Conservation (phyloP, 805 yeast species). For the Barnettozyma sucrosica region DNA sequence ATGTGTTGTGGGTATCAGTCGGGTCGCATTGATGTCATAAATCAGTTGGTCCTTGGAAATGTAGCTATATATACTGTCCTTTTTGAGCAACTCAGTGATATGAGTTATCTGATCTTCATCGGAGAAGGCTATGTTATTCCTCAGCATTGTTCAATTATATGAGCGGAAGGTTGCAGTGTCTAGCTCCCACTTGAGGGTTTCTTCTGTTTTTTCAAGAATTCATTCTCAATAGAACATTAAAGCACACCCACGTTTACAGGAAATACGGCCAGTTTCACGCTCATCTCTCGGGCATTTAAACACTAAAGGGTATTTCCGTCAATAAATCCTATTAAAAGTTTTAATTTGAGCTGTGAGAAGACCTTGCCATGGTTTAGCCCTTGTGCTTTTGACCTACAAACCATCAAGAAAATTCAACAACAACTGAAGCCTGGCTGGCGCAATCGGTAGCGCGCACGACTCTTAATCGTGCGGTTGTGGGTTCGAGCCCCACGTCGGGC, state of each 20-base stretch:
- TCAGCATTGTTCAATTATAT: background rate
- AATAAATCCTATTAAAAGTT: too few species aligned
- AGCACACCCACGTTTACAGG: too few species aligned
- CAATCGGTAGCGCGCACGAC: slow-evolving; percentile 5
- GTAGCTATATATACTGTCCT: slow-evolving; percentile 2
- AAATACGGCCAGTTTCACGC: too few species aligned
- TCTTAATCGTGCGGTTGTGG: slow-evolving; percentile 5
- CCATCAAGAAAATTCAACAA: too few species aligned
- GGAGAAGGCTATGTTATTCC: slow-evolving; percentile 1
- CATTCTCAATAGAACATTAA: too few species aligned
- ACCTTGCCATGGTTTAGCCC: too few species aligned
- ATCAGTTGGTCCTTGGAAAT: slow-evolving; percentile 6
- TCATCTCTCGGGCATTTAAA: too few species aligned
- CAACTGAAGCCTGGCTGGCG: slow-evolving; percentile 1
- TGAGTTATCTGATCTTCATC: background rate
- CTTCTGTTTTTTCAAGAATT: too few species aligned
- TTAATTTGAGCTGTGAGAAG: too few species aligned
- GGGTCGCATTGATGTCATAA: slow-evolving; percentile 7
- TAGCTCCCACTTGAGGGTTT: too few species aligned
- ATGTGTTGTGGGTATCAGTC: slow-evolving; percentile 15
- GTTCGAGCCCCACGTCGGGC: slow-evolving; percentile 5
- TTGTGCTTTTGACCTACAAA: too few species aligned
- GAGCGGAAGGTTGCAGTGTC: background rate
- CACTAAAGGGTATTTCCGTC: too few species aligned
- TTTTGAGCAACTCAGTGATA: slow-evolving; percentile 1